Percentiles rank a stretch among this genome's conserved stretches.
Conservation (phyloP, 2,329 filamentous ascomycete genomes). For the Xylariaceae sp. region DNA sequence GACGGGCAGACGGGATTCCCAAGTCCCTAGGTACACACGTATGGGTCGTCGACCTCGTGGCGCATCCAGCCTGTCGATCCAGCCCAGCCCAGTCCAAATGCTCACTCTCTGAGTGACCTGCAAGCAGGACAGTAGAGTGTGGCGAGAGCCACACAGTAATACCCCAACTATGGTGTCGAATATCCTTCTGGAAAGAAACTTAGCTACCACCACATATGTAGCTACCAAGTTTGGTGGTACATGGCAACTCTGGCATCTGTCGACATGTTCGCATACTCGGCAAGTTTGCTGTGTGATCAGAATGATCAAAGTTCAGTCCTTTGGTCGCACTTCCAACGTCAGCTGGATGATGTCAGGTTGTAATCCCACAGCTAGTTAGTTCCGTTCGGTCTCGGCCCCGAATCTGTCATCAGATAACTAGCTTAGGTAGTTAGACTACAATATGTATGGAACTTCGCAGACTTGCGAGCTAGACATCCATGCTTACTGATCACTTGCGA, state of each 20-base stretch:
- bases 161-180: background rate
- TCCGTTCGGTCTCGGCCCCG: background rate
- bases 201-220: too few species aligned
- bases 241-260: too few species aligned
- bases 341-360: conserved; percentile 26
- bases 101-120: conserved; percentile 26
- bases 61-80: conserved; percentile 19
- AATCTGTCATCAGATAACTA: conserved; percentile 2
- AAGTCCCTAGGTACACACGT: too few species aligned
- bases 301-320: background rate
- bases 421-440: too few species aligned
- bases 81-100: background rate
- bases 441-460: background rate
- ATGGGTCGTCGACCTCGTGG: conserved; percentile 25
- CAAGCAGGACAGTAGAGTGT: conserved; percentile 13
- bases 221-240: too few species aligned
- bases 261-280: too few species aligned
- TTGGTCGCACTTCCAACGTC: conserved; percentile 6
- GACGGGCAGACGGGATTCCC: conserved; percentile 26
- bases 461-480: background rate
- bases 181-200: too few species aligned
- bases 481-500: background rate
- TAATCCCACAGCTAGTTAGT: conserved; percentile 19
- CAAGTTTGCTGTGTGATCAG: too few species aligned
- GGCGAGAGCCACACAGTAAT: conserved; percentile 13